Evolutionary conservation across 140 eudicot genomes (phyloP).

Genomic region (Senecio squalidus): DNA sequence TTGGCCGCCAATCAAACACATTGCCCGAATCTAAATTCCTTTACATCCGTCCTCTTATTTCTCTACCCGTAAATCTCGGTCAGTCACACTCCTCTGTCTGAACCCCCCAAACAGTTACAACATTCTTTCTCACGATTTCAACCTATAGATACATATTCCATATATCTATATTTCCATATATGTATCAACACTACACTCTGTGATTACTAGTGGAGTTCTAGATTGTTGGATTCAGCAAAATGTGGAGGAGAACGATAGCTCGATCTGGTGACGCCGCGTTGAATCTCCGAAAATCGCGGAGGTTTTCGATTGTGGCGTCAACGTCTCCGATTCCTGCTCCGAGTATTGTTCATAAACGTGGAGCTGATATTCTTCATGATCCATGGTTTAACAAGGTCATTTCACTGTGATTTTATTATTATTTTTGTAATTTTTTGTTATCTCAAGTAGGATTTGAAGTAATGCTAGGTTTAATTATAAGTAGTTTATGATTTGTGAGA

Average conservation of each 20-base stretch:
- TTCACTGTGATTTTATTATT: background rate
- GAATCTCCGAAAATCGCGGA: slow-evolving; percentile 47
- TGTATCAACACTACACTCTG: background rate
- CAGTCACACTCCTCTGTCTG: slow-evolving; percentile 14
- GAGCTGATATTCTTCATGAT: slow-evolving; percentile 97
- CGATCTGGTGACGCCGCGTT: slow-evolving; percentile 60
- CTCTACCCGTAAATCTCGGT: slow-evolving; percentile 44
- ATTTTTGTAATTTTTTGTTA: too few relatives aligned
- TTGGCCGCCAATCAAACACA: slow-evolving; percentile 24
- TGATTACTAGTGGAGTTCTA: background rate
- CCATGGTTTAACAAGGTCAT: slow-evolving; percentile 97
- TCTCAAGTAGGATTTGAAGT: background rate
- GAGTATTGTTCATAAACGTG: slow-evolving; percentile 90
- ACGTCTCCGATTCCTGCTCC: slow-evolving; percentile 62
- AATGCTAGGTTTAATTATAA: background rate
- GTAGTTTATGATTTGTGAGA: background rate
- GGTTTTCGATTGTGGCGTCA: slow-evolving; percentile 29
- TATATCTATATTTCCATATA: slow-evolving; percentile 6
- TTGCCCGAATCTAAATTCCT: slow-evolving; percentile 12
- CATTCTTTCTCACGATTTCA: slow-evolving; percentile 10
- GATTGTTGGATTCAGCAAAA: slow-evolving; percentile 7
- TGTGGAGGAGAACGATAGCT: slow-evolving; percentile 62
- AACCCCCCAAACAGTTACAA: slow-evolving; percentile 3
- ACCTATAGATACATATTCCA: slow-evolving; percentile 15
- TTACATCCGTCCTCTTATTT: slow-evolving; percentile 13